phyloP scores from a whole-genome alignment of 148 eudicot species.

The Arctostaphylos glauca region DNA sequence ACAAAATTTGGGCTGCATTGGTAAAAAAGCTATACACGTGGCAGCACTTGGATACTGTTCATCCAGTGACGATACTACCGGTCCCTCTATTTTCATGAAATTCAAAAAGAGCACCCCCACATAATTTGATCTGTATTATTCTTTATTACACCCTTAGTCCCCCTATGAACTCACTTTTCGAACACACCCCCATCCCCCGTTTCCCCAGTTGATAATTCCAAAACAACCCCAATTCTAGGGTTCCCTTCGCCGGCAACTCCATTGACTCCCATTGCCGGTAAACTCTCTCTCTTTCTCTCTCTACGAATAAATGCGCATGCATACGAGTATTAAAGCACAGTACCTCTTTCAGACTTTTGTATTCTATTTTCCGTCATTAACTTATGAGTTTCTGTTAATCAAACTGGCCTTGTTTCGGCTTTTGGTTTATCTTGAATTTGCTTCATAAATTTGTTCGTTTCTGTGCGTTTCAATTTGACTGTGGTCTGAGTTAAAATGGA shows the following conservation, averaged over 20 bases:
- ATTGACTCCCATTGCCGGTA: not conserved
- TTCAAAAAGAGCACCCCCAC: not conserved
- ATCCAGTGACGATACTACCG: not conserved
- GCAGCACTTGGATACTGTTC: not conserved
- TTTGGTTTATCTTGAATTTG: not conserved
- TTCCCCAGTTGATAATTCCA: not conserved
- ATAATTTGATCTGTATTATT: not conserved
- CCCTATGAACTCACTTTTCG: not conserved
- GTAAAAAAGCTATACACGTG: not conserved
- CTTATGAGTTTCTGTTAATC: not conserved
- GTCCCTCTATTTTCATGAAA: not conserved
- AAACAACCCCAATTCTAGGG: constrained; percentile 9
- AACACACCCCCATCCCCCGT: not conserved
- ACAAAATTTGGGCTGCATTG: not conserved
- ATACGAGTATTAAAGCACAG: not conserved
- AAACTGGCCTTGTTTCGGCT: not conserved
- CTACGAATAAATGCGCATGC: not conserved
- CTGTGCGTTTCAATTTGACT: not conserved
- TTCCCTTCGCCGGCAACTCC: constrained; percentile 3
- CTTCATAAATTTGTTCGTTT: not conserved
- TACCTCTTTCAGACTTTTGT: not conserved
- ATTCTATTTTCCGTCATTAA: not conserved
- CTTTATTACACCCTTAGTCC: constrained; percentile 7
- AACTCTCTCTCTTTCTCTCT: not conserved
- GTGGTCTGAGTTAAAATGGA: not conserved